Evolutionary conservation across 805 yeast genomes (phyloP).

Genomic region (Teunomyces stri): DNA sequence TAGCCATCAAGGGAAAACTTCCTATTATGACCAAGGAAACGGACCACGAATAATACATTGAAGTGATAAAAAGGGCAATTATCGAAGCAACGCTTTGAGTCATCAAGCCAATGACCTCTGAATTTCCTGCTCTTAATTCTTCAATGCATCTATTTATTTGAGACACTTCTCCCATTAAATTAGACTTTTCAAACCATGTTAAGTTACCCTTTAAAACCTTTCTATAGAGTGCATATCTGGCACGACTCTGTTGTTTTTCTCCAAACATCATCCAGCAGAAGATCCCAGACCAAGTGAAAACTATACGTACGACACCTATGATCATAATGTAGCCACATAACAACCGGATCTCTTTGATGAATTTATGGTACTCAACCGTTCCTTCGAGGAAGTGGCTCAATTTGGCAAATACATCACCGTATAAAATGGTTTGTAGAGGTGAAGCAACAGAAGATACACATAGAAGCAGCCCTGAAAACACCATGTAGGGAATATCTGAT

Average conservation of each 20-base stretch:
- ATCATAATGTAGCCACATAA: conserved; percentile 33
- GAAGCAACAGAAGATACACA: conserved; percentile 54
- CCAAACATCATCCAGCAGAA: conserved; percentile 68
- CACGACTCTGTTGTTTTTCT: conserved; percentile 61
- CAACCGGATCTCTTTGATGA: conserved; percentile 23
- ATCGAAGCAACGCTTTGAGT: conserved; percentile 54
- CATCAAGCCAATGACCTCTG: conserved; percentile 62
- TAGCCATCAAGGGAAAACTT: conserved; percentile 64
- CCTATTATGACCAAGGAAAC: conserved; percentile 76
- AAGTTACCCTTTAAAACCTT: conserved; percentile 47
- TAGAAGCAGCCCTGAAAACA: conserved; percentile 35
- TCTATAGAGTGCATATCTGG: conserved; percentile 46
- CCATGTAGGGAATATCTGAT: conserved; percentile 19
- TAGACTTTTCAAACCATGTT: conserved; percentile 64
- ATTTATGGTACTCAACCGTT: conserved; percentile 21
- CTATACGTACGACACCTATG: conserved; percentile 29
- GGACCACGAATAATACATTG: conserved; percentile 82
- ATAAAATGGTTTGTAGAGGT: conserved; percentile 59
- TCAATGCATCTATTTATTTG: conserved; percentile 73
- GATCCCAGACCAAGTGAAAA: conserved; percentile 52
- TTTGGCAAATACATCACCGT: conserved; percentile 58
- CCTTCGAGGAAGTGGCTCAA: conserved; percentile 31
- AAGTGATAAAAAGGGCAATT: conserved; percentile 54
- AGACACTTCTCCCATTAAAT: conserved; percentile 60
- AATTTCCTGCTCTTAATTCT: conserved; percentile 63